Percentiles rank a stretch among this genome's conserved stretches.
These are phyloP conservation scores for Agrocybe praecox DNA, from an alignment of 768 basidiomycete species.

Conservation along the genomic window DNA sequence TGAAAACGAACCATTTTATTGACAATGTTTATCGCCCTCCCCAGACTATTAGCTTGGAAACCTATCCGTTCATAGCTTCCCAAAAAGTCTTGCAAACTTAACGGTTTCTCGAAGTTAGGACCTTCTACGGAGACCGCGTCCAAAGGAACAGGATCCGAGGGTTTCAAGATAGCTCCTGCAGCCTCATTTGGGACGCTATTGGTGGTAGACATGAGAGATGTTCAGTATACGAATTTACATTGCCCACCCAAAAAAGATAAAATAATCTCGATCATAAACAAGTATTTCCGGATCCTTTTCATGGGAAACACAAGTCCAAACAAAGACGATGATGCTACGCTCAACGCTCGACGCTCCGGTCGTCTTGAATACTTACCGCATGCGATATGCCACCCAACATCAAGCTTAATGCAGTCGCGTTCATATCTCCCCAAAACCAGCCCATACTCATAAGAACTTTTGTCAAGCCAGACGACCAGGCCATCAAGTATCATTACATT, in stretches of 20 bases:
- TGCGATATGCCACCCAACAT: conserved; percentile 74
- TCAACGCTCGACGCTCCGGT: no score
- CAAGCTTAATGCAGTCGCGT: conserved; percentile 80
- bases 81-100: conserved; percentile 71
- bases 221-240: conserved; percentile 3
- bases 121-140: conserved; percentile 77
- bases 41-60: conserved; percentile 95
- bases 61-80: conserved; percentile 87
- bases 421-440: conserved; percentile 83
- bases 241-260: background rate
- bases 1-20: conserved; percentile 79
- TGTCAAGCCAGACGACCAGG: conserved; percentile 50
- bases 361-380: no score
- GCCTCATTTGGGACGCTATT: conserved; percentile 63
- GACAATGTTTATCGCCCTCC: conserved; percentile 86
- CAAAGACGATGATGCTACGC: conserved; percentile 1
- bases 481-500: conserved; percentile 87
- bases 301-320: conserved; percentile 13
- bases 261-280: background rate
- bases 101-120: conserved; percentile 78
- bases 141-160: conserved; percentile 70
- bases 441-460: conserved; percentile 81
- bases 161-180: conserved; percentile 77
- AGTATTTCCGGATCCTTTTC: background rate
- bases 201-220: conserved; percentile 8